phyloP scores from a whole-genome alignment of 2,329 filamentous ascomycete species.

The Claviceps lovelessii region DNA sequence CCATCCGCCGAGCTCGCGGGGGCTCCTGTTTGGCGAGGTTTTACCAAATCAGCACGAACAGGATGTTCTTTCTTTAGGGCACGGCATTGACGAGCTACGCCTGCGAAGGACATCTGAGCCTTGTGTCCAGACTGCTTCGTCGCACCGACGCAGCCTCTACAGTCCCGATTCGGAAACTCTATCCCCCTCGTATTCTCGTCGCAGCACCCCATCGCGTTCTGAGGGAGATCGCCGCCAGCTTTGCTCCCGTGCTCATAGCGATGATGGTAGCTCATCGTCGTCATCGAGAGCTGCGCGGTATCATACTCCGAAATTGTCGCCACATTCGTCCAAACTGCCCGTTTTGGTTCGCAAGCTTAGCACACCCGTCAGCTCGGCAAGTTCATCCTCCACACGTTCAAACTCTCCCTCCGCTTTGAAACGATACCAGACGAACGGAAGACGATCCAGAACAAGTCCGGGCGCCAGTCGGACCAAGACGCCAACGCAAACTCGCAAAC shows the following conservation, averaged over 20 bases:
- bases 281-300: slow-evolving; percentile 15
- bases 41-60: slow-evolving; percentile 43
- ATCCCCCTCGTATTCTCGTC: slow-evolving; percentile 56
- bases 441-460: slow-evolving; percentile 23
- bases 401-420: slow-evolving; percentile 38
- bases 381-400: slow-evolving; percentile 38
- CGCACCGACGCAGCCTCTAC: slow-evolving; percentile 40
- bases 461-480: slow-evolving; percentile 28
- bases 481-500: slow-evolving; percentile 27
- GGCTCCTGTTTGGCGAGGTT: slow-evolving; percentile 63
- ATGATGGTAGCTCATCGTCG: slow-evolving; percentile 31
- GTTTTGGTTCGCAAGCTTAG: slow-evolving; percentile 31
- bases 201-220: slow-evolving; percentile 13
- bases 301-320: slow-evolving; percentile 14
- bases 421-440: slow-evolving; percentile 27
- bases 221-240: slow-evolving; percentile 14
- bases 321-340: slow-evolving; percentile 29
- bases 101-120: slow-evolving; percentile 57
- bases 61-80: slow-evolving; percentile 37
- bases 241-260: slow-evolving; percentile 44
- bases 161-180: slow-evolving; percentile 42
- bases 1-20: slow-evolving; percentile 28
- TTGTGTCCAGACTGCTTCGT: slow-evolving; percentile 39
- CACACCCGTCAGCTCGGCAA: slow-evolving; percentile 31
- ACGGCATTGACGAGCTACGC: slow-evolving; percentile 42